Conservation (phyloP, 106 monocot genomes). For the Dendrobium catenatum region DNA sequence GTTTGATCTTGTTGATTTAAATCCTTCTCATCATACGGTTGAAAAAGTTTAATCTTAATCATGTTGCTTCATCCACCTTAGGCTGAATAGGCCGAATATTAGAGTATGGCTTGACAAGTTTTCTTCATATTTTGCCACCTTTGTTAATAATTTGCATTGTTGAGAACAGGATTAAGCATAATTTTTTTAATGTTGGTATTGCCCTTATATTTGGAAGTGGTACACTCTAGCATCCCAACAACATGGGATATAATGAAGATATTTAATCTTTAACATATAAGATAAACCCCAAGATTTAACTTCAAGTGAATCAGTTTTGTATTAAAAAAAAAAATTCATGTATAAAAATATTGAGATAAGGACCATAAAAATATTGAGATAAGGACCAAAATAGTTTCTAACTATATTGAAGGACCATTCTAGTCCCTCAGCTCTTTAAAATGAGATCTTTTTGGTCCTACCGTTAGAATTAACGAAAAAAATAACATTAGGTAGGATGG, state of each 20-base stretch:
- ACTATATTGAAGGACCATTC: too few relatives aligned
- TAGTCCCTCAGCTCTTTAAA: too few relatives aligned
- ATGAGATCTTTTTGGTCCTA: too few relatives aligned
- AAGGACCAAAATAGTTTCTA: too few relatives aligned
- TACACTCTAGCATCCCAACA: neutral
- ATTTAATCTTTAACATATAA: neutral
- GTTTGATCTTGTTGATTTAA: neutral
- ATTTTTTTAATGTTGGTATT: neutral
- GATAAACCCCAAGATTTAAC: neutral
- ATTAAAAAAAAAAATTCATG: too few relatives aligned
- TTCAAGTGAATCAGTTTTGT: too few relatives aligned
- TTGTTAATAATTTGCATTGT: neutral
- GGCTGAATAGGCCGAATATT: neutral
- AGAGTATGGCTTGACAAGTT: neutral
- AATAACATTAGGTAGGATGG: too few relatives aligned
- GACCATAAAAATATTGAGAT: too few relatives aligned
- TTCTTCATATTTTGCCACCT: neutral
- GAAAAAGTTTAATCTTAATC: neutral
- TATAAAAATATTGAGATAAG: too few relatives aligned
- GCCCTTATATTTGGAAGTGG: neutral
- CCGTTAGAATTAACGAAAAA: too few relatives aligned
- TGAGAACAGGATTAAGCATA: neutral
- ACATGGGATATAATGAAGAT: neutral
- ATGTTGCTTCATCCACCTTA: neutral
- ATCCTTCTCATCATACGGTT: neutral